Conservation (phyloP, 352 stramenopile genomes). For the Pythium biforme region DNA sequence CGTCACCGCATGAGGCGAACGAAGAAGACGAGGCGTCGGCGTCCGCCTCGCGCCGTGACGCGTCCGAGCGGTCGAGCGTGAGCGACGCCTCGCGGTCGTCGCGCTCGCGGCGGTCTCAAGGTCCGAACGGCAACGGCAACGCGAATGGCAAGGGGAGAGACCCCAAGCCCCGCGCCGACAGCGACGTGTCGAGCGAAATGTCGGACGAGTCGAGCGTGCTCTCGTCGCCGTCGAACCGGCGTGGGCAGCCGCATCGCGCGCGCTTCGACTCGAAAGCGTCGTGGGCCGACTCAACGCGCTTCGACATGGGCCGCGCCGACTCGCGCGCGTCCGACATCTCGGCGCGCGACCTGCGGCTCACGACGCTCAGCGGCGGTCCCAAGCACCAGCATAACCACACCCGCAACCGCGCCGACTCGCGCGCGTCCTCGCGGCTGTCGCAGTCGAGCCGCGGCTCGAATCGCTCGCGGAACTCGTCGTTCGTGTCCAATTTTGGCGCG, state of each 20-base stretch:
- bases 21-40: neutral
- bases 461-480: conserved; percentile 55
- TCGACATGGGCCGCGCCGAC: conserved; percentile 81
- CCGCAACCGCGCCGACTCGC: conserved; percentile 63
- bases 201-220: conserved; percentile 58
- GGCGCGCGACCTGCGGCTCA: conserved; percentile 62
- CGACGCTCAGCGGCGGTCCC: conserved; percentile 36
- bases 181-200: conserved; percentile 30
- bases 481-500: conserved; percentile 79
- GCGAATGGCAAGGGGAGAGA: neutral
- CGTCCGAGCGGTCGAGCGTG: conserved; percentile 22
- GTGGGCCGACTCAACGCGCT: conserved; percentile 84
- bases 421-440: conserved; percentile 56
- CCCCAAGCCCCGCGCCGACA: conserved; percentile 10
- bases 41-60: neutral
- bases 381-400: conserved; percentile 21
- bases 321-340: conserved; percentile 79
- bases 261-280: conserved; percentile 83
- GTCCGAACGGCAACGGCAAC: neutral
- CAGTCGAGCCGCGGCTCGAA: conserved; percentile 46
- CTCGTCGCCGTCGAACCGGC: conserved; percentile 50
- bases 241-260: conserved; percentile 40
- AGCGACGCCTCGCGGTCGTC: conserved; percentile 21
- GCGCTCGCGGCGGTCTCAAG: conserved; percentile 8
- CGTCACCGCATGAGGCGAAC: neutral